These are phyloP conservation scores for Auricularia cornea DNA, from an alignment of 768 basidiomycete species.

Conservation along the genomic window DNA sequence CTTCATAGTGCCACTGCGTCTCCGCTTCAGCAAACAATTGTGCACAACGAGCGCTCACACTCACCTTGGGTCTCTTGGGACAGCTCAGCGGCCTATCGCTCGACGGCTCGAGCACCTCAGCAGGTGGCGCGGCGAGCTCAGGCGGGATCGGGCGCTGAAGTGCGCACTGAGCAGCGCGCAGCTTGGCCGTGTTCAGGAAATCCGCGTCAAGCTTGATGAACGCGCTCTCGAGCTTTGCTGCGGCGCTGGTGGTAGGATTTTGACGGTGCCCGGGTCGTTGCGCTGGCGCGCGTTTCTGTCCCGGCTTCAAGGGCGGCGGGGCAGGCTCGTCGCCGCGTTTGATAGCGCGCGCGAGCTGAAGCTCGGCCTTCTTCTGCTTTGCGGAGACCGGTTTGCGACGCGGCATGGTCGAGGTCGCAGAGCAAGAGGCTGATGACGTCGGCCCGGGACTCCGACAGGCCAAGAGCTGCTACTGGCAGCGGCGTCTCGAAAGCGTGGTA, in stretches of 20 bases:
- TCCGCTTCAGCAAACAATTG: neutral
- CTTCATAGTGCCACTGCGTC: constrained; percentile 61
- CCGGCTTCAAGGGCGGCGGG: constrained; percentile 22
- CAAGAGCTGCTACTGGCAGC: no score
- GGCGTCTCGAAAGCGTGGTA: no score
- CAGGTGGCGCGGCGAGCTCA: constrained; percentile 30
- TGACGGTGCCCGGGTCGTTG: neutral
- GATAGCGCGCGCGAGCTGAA: constrained; percentile 71
- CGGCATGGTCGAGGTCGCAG: constrained; percentile 20
- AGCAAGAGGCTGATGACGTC: no score
- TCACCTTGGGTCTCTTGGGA: constrained; percentile 60
- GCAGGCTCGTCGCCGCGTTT: constrained; percentile 64
- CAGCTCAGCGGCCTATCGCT: constrained; percentile 28
- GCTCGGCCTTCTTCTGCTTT: constrained; percentile 62
- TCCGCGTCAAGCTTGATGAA: constrained; percentile 53
- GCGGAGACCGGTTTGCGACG: constrained; percentile 43
- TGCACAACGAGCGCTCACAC: neutral
- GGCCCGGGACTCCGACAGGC: no score
- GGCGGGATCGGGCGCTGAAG: constrained; percentile 50
- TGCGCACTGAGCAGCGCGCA: constrained; percentile 43
- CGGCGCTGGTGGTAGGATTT: constrained; percentile 1
- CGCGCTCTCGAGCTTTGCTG: constrained; percentile 27
- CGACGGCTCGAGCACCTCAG: constrained; percentile 11
- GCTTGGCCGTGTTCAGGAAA: constrained; percentile 54
- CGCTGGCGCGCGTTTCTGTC: neutral